Evolutionary conservation across 1,284 basidiomycete species (phyloP).

Genomic region (Cronartium quercuum): DNA sequence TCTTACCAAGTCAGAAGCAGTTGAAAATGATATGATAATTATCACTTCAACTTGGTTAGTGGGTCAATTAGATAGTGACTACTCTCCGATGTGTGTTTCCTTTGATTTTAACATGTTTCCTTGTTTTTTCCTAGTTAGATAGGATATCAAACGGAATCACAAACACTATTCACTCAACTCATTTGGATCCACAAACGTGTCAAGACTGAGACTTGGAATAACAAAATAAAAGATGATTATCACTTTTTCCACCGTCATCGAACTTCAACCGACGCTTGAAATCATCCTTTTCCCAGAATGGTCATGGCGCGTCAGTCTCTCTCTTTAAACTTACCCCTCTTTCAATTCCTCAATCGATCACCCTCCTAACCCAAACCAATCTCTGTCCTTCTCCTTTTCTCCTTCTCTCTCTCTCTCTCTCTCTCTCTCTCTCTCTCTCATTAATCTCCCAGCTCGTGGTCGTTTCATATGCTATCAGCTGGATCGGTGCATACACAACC

Average conservation of each 20-base stretch:
- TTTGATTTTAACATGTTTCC: too few relatives aligned
- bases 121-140: too few relatives aligned
- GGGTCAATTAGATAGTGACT: too few relatives aligned
- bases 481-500: conserved; percentile 30
- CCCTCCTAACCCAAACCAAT: background rate
- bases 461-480: conserved; percentile 29
- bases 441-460: conserved; percentile 17
- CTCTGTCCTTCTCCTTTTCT: background rate
- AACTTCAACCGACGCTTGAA: background rate
- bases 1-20: too few relatives aligned
- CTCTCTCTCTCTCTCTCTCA: background rate
- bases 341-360: background rate
- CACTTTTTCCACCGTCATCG: background rate
- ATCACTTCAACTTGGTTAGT: too few relatives aligned
- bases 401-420: background rate
- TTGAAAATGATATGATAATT: too few relatives aligned
- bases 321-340: background rate
- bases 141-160: too few relatives aligned
- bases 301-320: background rate
- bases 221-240: background rate
- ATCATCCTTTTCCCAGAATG: background rate
- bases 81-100: too few relatives aligned
- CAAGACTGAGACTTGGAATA: background rate
- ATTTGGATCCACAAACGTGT: too few relatives aligned
- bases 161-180: too few relatives aligned